These are phyloP conservation scores for Colletotrichum brevisporum DNA, from an alignment of 2,329 filamentous ascomycete species.

Conservation along the genomic window DNA sequence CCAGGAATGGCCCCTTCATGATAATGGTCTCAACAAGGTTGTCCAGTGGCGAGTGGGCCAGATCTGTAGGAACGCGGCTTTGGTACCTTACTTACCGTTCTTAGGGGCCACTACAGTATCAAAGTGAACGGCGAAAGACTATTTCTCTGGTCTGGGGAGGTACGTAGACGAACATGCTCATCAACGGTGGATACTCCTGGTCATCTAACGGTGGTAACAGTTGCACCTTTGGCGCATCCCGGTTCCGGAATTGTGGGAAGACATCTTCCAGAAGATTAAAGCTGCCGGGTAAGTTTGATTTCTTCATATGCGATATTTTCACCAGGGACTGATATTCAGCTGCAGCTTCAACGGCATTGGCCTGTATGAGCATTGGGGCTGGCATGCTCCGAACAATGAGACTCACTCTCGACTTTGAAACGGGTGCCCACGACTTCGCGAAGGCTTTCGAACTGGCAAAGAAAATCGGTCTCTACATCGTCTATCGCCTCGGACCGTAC, in stretches of 20 bases:
- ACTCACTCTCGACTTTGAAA: conserved; percentile 6
- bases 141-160: conserved; percentile 5
- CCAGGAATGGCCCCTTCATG: not conserved
- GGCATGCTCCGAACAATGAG: not conserved
- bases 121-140: not conserved
- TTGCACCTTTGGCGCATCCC: not conserved
- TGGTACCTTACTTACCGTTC: not conserved
- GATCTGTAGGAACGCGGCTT: not conserved
- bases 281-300: not conserved
- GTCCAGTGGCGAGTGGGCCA: not conserved
- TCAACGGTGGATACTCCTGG: too few species aligned
- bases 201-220: not conserved
- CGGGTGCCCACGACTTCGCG: not conserved
- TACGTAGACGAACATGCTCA: not conserved
- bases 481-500: conserved; percentile 75
- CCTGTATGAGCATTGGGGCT: conserved; percentile 9
- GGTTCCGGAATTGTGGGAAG: not conserved
- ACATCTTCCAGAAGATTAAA: conserved; percentile 7
- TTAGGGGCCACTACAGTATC: conserved; percentile 2
- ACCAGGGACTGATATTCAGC: too few species aligned
- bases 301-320: not conserved
- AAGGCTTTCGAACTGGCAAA: conserved; percentile 72
- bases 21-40: not conserved
- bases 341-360: conserved; percentile 43
- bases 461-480: conserved; percentile 76